Percentiles rank a stretch among this genome's conserved stretches.
Evolutionary conservation across 2,329 filamentous ascomycete genomes (phyloP).

Genomic region (Fusarium goolgardi): DNA sequence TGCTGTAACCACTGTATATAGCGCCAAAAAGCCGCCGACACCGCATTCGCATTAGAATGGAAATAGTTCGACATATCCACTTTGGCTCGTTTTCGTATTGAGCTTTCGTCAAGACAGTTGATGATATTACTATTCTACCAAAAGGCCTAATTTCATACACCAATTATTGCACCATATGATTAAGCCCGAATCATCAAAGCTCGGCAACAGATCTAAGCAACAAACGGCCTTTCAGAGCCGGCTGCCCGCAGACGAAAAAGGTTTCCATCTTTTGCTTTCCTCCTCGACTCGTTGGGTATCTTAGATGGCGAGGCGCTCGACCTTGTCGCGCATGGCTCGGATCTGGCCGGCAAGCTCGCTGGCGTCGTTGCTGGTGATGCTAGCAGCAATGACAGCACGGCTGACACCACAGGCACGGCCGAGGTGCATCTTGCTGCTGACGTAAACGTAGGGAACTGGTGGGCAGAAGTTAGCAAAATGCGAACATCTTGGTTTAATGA

Average conservation of each 20-base stretch:
- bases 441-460: conserved; percentile 69
- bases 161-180: conserved; percentile 30
- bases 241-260: conserved; percentile 23
- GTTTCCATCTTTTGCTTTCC: conserved; percentile 34
- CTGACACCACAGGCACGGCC: conserved; percentile 91
- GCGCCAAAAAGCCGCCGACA: conserved; percentile 33
- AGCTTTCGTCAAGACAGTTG: conserved; percentile 34
- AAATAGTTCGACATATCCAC: conserved; percentile 31
- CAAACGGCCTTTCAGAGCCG: conserved; percentile 6
- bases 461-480: conserved; percentile 24
- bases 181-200: conserved; percentile 21
- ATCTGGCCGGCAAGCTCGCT: conserved; percentile 91
- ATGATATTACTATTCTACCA: conserved; percentile 41
- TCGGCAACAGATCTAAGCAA: conserved; percentile 27
- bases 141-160: conserved; percentile 32
- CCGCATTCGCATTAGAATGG: conserved; percentile 42
- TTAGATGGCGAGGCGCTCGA: conserved; percentile 95
- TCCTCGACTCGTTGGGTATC: conserved; percentile 36
- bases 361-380: conserved; percentile 92
- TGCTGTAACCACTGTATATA: conserved; percentile 21
- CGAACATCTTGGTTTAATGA: background rate
- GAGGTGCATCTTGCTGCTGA: conserved; percentile 83
- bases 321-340: conserved; percentile 89
- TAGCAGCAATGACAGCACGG: conserved; percentile 85
- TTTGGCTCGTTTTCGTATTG: conserved; percentile 41